Conservation (phyloP, 805 yeast genomes). For the Suhomyces canberraensis region DNA sequence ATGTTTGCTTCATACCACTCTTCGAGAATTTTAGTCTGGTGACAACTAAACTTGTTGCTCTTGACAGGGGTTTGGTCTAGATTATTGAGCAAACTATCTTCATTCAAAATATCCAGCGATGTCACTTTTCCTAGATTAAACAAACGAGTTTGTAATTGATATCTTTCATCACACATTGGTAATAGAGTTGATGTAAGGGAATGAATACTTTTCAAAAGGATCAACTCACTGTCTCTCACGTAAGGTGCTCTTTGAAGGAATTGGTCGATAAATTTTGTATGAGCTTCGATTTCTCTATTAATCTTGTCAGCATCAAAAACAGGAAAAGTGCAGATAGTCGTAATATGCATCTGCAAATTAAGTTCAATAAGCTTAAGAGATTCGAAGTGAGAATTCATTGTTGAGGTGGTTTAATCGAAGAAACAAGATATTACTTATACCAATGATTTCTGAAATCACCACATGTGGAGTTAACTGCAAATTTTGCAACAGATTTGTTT, state of each 20-base stretch:
- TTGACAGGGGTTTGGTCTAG: not conserved
- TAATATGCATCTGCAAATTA: not conserved
- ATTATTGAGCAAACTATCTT: not conserved
- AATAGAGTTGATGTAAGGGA: not conserved
- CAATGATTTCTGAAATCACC: no score
- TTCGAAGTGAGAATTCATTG: not conserved
- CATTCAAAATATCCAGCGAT: no score
- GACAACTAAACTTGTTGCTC: not conserved
- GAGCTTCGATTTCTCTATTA: not conserved
- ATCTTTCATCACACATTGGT: not conserved
- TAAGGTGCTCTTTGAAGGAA: not conserved
- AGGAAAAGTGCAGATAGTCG: conserved; percentile 2
- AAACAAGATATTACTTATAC: no score
- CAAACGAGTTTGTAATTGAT: not conserved
- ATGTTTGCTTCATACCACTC: not conserved
- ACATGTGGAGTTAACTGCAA: no score
- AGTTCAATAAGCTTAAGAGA: not conserved
- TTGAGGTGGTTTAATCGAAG: no score
- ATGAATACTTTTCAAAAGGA: no score
- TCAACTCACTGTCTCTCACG: not conserved
- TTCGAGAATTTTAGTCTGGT: not conserved
- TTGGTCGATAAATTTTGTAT: not conserved
- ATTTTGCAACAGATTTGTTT: not conserved
- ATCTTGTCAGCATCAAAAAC: not conserved
- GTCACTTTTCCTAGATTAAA: no score